Evolutionary conservation across 2,329 filamentous ascomycete species (phyloP), one percentile per base, ranked within the genome.

Genomic region (Cladosporium sp.): DNA sequence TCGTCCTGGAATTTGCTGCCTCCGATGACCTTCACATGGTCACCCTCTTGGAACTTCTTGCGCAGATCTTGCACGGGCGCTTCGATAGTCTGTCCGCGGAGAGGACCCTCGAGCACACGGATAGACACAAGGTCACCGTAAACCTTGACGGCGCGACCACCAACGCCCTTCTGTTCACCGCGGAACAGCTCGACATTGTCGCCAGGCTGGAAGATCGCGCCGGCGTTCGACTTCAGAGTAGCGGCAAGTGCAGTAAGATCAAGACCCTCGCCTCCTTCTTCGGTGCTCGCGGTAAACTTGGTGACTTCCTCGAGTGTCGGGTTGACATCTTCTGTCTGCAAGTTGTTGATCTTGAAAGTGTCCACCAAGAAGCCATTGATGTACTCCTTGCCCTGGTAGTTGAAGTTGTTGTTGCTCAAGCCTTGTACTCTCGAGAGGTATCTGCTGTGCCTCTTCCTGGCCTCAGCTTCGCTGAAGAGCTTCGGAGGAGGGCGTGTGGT

Each of bases 1-100:
- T 98, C 93, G 62, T 96, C 93, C 52, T 88, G 84, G 69, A 91
- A 97, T 62, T 89, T 87, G 73, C 91, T 95, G 37, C 91, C 92
- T 52, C 93, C 92, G 67, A 96, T 95, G 61, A 98, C 93, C 75
- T 97, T 97, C 75, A 98, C 93, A 66, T 98, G 93, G 65, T 98
- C 93, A 76, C 93, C 93, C 57, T 91, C 81, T 59, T 81, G 84
- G 79, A 98, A 98, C 31, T 89, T 82, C 72, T 98, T 98, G 54
- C 93, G 87, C 22, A 98, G 78, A 42, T 89, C 88, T 71, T 93
- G 95, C 57, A 90, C 86, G 1, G 93, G 93, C 9, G 95, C 91
- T 67, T 97, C 92, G 43, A 98, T 93, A 4, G 80, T 84, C 67
- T 95, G 87, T 9, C 91, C 92, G 48, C 75, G 77, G 28, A 97